phyloP scores from a whole-genome alignment of 2,329 filamentous ascomycete species.

The Cladosporium sp. region DNA sequence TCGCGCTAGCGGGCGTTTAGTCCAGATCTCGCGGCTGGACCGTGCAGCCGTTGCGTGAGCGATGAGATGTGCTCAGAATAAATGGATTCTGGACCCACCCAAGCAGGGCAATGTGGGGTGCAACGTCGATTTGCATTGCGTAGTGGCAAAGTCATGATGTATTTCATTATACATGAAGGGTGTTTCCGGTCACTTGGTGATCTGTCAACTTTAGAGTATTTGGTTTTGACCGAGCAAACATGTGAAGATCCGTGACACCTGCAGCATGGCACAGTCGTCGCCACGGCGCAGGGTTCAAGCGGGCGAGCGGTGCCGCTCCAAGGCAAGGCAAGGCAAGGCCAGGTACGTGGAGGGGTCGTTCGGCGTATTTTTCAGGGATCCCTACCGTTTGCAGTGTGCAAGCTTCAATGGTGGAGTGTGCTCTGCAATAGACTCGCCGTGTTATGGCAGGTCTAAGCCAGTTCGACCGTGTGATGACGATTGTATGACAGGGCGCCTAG shows the following conservation, averaged over 20 bases:
- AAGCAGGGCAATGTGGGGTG: constrained; percentile 10
- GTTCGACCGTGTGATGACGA: constrained; percentile 12
- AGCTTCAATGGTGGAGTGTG: not conserved
- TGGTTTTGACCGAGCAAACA: not conserved
- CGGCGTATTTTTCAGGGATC: not conserved
- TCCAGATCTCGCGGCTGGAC: constrained; percentile 11
- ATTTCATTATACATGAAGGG: constrained; percentile 4
- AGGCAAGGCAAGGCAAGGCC: not conserved
- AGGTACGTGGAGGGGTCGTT: constrained; percentile 13
- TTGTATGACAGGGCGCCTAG: constrained; percentile 4
- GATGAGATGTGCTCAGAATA: constrained; percentile 9
- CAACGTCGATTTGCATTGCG: not conserved
- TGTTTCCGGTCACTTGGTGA: not conserved
- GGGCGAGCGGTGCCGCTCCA: not conserved
- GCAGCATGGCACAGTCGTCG: not conserved
- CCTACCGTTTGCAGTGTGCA: not conserved
- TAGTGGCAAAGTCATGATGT: constrained; percentile 18
- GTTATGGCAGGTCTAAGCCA: constrained; percentile 16
- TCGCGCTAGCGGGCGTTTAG: constrained; percentile 16
- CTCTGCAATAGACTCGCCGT: constrained; percentile 13
- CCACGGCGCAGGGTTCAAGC: not conserved
- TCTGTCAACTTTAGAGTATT: not conserved
- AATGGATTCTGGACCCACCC: constrained; percentile 7
- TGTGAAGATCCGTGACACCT: constrained; percentile 10
- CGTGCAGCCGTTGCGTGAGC: constrained; percentile 13